Base-by-base conservation (phyloP, 2,329 filamentous ascomycete genomes). In the Botrytis galanthina region DNA sequence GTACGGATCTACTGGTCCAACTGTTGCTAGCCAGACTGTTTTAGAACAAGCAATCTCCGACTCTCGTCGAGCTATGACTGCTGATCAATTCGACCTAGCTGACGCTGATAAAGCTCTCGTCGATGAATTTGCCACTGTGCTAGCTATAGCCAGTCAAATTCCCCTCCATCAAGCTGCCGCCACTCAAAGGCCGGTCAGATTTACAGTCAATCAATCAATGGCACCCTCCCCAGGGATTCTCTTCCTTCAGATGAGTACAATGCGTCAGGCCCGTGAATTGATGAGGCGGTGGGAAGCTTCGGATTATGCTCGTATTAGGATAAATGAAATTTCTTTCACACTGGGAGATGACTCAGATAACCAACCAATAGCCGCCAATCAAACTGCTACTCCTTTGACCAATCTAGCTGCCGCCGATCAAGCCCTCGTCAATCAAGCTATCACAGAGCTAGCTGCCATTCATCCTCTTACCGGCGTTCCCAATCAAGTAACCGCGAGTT, bases 381-480 rank as follows among this genome's bases (percentile, higher is more conserved):
- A 29, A 57, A 29, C 14, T 18, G n/a, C 4, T 54, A 3, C 14
- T 29, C 14, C 5, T 57, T 18, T 57, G 3, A 29, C n/a, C 51
- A n/a, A 57, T 57, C 51, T 29, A 54, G n/a, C 14, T n/a, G 12
- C 3, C 26, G 51, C n/a, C n/a, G n/a, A 54, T 18, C 51, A 29
- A 29, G 51, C 51, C 32, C n/a, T 29, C n/a, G 6, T 57, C n/a
- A 16, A 57, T 18, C 51, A 6, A 29, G 14, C n/a, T 18, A 18
- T 18, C 14, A 18, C 16, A 57, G 51, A 29, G 51, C n/a, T 57
- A 57, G 51, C 51, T 57, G 6, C n/a, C 51, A 6, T 54, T 14
- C 1, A 16, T 3, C 26, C 4, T 29, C 0, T n/a, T 29, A 29
- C 51, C n/a, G 14, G 14, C n/a, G 18, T n/a, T 7, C 14, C 14